phyloP scores from a whole-genome alignment of 2,329 filamentous ascomycete genomes.

The Pestalotiopsis sp. region DNA sequence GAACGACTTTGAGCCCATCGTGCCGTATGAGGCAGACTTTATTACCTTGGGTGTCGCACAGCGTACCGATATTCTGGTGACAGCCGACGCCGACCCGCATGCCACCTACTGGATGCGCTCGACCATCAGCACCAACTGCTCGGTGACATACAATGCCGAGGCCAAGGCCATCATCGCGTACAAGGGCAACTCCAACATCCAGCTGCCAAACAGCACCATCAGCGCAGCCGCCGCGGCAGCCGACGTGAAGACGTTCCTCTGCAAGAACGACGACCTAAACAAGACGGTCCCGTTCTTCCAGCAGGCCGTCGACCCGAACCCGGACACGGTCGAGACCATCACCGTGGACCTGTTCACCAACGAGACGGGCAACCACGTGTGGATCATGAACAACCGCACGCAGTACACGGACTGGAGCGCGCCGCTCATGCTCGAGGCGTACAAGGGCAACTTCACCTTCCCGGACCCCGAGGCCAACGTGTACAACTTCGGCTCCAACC shows the following conservation, averaged over 20 bases:
- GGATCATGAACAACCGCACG: background rate
- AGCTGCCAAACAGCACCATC: no score
- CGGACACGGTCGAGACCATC: slow-evolving; percentile 48
- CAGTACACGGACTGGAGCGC: background rate
- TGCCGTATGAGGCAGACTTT: slow-evolving; percentile 64
- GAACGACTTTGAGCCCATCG: slow-evolving; percentile 63
- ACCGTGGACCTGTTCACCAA: background rate
- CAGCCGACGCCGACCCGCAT: background rate
- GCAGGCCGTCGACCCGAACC: background rate
- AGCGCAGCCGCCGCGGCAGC: no score
- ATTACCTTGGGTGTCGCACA: slow-evolving; percentile 65
- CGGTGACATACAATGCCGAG: no score
- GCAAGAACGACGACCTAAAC: background rate
- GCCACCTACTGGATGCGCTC: no score
- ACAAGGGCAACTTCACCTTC: slow-evolving; percentile 46
- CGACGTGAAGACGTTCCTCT: no score
- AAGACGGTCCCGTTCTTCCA: no score
- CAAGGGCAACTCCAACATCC: no score
- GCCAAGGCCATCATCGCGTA: no score
- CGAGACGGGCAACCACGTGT: background rate
- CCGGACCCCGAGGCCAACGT: slow-evolving; percentile 46
- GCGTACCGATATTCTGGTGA: slow-evolving; percentile 44
- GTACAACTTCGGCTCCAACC: slow-evolving; percentile 53
- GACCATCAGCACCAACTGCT: no score
- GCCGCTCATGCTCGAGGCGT: slow-evolving; percentile 15